A percentile compares a stretch with the other conserved stretches of the same genome.
Conservation (phyloP, 2,329 filamentous ascomycete species). For the Lasiodiplodia sp. region DNA sequence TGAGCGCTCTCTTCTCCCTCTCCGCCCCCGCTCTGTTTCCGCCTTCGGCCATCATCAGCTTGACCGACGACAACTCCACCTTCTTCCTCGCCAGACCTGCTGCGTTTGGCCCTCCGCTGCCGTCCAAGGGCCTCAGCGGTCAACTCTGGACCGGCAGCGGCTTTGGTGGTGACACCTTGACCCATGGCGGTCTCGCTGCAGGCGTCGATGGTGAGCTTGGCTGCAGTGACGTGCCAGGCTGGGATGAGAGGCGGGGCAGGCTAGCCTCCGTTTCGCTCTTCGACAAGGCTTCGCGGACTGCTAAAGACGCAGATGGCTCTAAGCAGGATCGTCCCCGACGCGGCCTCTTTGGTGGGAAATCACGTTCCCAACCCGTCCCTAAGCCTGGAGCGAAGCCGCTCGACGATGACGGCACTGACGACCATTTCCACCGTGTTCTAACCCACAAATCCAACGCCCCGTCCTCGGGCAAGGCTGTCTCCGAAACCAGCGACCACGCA, state of each 20-base stretch:
- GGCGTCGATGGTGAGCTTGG: conserved; percentile 83
- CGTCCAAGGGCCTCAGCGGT: conserved; percentile 79
- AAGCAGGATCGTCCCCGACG: conserved; percentile 5
- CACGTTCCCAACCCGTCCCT: neutral
- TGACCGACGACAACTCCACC: conserved; percentile 97
- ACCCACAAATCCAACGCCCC: conserved; percentile 30
- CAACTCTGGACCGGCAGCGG: conserved; percentile 93
- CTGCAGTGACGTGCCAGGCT: conserved; percentile 92
- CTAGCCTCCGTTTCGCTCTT: conserved; percentile 41
- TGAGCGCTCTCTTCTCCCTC: conserved; percentile 57
- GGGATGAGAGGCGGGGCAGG: conserved; percentile 64
- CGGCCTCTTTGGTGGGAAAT: neutral
- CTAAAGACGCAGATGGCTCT: neutral
- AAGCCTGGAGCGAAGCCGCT: neutral
- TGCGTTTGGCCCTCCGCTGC: conserved; percentile 85
- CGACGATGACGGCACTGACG: conserved; percentile 79
- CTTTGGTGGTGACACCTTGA: conserved; percentile 79
- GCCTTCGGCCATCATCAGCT: conserved; percentile 91
- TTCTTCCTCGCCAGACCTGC: conserved; percentile 94
- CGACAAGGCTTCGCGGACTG: conserved; percentile 41
- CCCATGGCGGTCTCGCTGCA: conserved; percentile 60
- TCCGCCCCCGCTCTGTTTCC: conserved; percentile 83
- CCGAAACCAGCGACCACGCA: conserved; percentile 63
- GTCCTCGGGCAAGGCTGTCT: conserved; percentile 38
- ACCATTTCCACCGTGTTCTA: conserved; percentile 74